Base-by-base conservation (phyloP, 2,329 filamentous ascomycete species). In the Aspergillus ibericus region DNA sequence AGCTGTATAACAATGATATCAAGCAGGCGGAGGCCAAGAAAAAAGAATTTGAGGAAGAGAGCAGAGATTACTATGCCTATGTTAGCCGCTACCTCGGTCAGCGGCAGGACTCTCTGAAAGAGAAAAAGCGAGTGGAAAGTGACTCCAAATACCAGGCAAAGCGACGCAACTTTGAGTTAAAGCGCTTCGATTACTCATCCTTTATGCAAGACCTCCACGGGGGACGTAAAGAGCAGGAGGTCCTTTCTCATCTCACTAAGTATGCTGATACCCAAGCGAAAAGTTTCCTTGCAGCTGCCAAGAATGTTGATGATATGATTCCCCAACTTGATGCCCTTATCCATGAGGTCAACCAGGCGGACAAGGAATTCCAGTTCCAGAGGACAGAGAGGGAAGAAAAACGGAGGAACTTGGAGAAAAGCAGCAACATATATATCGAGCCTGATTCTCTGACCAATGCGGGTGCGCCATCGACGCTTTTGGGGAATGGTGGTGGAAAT, bases 141-240 rank as follows among this genome's bases (percentile, higher is more conserved):
- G 95, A 99, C 74, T 90, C 91, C 32, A 99, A 99, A 72, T 99
- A 98, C 72, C 93, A 98, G 74, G 87, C 84, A 47, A 98, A 98
- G 79, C 86, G 93, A 65, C 88, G 91, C 46, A 96, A 92, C 66
- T 99, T 99, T 70, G 95, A 99, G 79, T 83, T 99, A 58, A 97
- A 96, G 79, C 88, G 96, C 9, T 99, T 99, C 70, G 96, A 99
- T 75, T 99, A 99, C 74, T 98, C 93, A 3, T 96, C 92, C 13
- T 99, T 98, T 72, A 96, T 99, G 91, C 93, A 98, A 70, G 95
- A 99, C 79, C 82, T 99, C n/a, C 95, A 98, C 63, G 95, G 95
- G 29, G 95, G 95, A n/a, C 88, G 95, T 62, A 99, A 98, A 74
- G 95, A 99, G 69, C 95, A 98, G 71, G 95, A 99, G 73, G 91